Evolutionary conservation across 805 yeast species (phyloP).

Genomic region (Pichia ethanolica): DNA sequence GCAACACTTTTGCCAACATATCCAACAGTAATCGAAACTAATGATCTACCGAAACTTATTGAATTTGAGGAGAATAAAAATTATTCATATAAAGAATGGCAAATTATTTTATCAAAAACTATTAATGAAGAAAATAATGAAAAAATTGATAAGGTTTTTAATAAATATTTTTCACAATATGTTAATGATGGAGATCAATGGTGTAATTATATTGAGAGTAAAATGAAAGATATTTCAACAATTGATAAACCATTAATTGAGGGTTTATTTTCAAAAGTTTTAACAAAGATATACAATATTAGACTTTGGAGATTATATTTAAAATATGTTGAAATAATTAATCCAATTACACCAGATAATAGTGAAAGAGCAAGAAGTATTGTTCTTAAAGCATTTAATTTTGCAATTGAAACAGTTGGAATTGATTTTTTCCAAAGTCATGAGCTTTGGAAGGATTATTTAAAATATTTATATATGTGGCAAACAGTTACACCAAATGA

Average conservation of each 20-base stretch:
- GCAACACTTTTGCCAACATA: not conserved
- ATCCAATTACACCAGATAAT: constrained; percentile 59
- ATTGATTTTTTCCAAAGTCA: constrained; percentile 60
- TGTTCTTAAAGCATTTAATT: constrained; percentile 75
- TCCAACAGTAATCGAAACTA: not conserved
- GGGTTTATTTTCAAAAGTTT: constrained; percentile 53
- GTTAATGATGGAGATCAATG: constrained; percentile 68
- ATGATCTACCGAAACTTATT: too few relatives aligned
- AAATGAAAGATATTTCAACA: constrained; percentile 40
- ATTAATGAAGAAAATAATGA: constrained; percentile 46
- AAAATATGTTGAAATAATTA: constrained; percentile 63
- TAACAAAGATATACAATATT: constrained; percentile 56
- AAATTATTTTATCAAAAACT: constrained; percentile 35
- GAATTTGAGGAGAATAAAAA: constrained; percentile 26
- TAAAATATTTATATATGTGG: constrained; percentile 74
- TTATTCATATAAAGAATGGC: constrained; percentile 43
- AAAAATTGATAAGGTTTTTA: constrained; percentile 50
- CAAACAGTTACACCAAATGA: constrained; percentile 78
- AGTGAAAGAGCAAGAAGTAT: constrained; percentile 61
- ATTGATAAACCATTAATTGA: constrained; percentile 63
- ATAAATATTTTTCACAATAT: constrained; percentile 54
- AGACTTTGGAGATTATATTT: constrained; percentile 73
- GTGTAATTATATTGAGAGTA: constrained; percentile 54
- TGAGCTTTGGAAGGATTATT: constrained; percentile 71
- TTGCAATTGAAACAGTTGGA: constrained; percentile 74